phyloP scores from a whole-genome alignment of 2,329 filamentous ascomycete species.

The Alternaria metachromatica region DNA sequence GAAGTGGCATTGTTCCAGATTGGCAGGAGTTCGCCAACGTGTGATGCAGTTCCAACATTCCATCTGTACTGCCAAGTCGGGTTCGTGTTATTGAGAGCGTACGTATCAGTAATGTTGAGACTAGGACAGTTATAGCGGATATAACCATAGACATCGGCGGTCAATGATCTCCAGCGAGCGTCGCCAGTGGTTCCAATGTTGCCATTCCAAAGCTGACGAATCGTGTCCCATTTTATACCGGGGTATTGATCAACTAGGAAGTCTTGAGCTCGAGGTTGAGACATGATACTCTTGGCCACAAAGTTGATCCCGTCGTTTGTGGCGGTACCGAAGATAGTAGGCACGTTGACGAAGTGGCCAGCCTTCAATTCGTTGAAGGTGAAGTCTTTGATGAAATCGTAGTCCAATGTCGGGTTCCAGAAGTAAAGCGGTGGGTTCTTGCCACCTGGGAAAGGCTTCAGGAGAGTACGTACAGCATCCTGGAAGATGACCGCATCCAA shows the following conservation, averaged over 20 bases:
- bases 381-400: constrained; percentile 51
- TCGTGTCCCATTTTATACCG: constrained; percentile 32
- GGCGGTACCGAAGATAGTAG: constrained; percentile 54
- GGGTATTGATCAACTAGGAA: constrained; percentile 51
- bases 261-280: constrained; percentile 40
- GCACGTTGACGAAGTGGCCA: constrained; percentile 50
- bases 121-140: constrained; percentile 58
- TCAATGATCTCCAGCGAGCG: constrained; percentile 42
- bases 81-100: constrained; percentile 32
- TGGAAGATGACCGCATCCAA: constrained; percentile 49
- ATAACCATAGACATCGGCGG: constrained; percentile 55
- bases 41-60: constrained; percentile 52
- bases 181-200: constrained; percentile 35
- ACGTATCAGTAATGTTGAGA: constrained; percentile 50
- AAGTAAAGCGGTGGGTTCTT: constrained; percentile 46
- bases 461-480: constrained; percentile 43
- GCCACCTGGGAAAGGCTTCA: constrained; percentile 48
- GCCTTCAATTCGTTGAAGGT: constrained; percentile 47
- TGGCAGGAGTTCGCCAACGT: constrained; percentile 47
- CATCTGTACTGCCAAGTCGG: constrained; percentile 58
- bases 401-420: constrained; percentile 54
- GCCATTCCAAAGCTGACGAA: constrained; percentile 40
- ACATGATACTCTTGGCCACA: constrained; percentile 46
- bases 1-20: constrained; percentile 49
- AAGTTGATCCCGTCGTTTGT: constrained; percentile 54